A percentile compares a stretch with the other conserved stretches of the same genome.
phyloP scores from a whole-genome alignment of 1,139 yeast genomes.

The Yamadazyma taylorii region DNA sequence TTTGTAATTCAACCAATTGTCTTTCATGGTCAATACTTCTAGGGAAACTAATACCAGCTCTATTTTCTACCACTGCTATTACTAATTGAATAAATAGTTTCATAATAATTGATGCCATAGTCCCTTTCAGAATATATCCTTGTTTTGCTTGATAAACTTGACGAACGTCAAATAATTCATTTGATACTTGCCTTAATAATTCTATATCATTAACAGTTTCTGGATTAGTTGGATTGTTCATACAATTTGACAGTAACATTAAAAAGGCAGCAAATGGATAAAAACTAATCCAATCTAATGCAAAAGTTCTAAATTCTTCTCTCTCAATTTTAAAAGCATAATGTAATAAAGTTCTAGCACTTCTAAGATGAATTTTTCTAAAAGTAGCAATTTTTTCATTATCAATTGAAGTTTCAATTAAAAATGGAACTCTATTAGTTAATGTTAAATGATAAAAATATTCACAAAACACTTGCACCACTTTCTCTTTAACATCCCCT shows the following conservation, averaged over 20 bases:
- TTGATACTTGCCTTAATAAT: slow-evolving; percentile 29
- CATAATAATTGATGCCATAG: slow-evolving; percentile 19
- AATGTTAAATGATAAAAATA: slow-evolving; percentile 37
- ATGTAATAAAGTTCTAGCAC: slow-evolving; percentile 39
- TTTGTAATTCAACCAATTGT: slow-evolving; percentile 9
- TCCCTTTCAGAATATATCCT: slow-evolving; percentile 11
- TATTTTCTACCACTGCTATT: slow-evolving; percentile 16
- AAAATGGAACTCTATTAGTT: slow-evolving; percentile 37
- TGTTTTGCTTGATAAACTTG: background rate
- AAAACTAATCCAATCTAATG: slow-evolving; percentile 32
- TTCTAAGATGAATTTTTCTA: slow-evolving; percentile 31
- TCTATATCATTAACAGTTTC: slow-evolving; percentile 32
- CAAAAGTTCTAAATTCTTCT: slow-evolving; percentile 20
- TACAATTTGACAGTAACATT: slow-evolving; percentile 30
- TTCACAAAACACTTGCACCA: slow-evolving; percentile 24
- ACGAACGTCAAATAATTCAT: slow-evolving; percentile 13
- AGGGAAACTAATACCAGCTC: slow-evolving; percentile 6
- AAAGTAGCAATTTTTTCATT: slow-evolving; percentile 21
- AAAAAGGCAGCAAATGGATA: slow-evolving; percentile 40
- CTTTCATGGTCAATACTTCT: background rate
- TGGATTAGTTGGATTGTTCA: slow-evolving; percentile 31
- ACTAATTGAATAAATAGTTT: slow-evolving; percentile 23
- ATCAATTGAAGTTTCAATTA: slow-evolving; percentile 18
- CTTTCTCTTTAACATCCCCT: slow-evolving; percentile 11
- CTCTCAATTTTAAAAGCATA: slow-evolving; percentile 24